Evolutionary conservation across 2,329 filamentous ascomycete genomes (phyloP).

Genomic region (Nemania serpens): DNA sequence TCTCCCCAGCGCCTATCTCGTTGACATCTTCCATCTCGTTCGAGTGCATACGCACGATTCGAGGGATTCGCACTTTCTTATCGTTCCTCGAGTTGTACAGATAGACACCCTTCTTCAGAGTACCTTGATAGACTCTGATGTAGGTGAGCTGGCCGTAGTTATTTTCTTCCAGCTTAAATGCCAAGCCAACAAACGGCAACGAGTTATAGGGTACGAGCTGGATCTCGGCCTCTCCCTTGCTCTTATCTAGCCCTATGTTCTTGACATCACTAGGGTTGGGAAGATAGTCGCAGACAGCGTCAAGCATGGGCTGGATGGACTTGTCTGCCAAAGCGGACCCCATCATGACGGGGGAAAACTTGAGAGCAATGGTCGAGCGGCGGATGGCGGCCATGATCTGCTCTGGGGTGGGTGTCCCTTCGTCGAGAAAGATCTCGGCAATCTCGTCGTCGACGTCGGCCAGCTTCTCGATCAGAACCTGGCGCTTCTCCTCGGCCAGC

Average conservation of each 20-base stretch:
- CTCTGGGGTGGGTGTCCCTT: constrained; percentile 73
- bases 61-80: constrained; percentile 95
- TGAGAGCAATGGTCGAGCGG: constrained; percentile 82
- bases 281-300: constrained; percentile 94
- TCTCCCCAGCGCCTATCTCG: constrained; percentile 94
- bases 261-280: constrained; percentile 89
- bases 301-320: constrained; percentile 93
- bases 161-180: constrained; percentile 98
- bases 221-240: constrained; percentile 76
- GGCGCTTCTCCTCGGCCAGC: constrained; percentile 81
- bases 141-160: constrained; percentile 98
- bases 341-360: constrained; percentile 96
- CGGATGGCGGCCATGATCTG: constrained; percentile 95
- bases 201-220: constrained; percentile 92
- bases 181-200: constrained; percentile 90
- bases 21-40: constrained; percentile 98
- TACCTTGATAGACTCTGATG: constrained; percentile 96
- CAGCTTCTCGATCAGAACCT: constrained; percentile 87
- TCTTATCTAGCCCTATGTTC: constrained; percentile 86
- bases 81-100: constrained; percentile 92
- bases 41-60: constrained; percentile 98
- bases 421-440: constrained; percentile 90
- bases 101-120: constrained; percentile 83
- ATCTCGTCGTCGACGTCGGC: constrained; percentile 99
- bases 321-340: constrained; percentile 94